phyloP scores from a whole-genome alignment of 225 moss, liverwort and hornwort genomes.

The Climacium dendroides region DNA sequence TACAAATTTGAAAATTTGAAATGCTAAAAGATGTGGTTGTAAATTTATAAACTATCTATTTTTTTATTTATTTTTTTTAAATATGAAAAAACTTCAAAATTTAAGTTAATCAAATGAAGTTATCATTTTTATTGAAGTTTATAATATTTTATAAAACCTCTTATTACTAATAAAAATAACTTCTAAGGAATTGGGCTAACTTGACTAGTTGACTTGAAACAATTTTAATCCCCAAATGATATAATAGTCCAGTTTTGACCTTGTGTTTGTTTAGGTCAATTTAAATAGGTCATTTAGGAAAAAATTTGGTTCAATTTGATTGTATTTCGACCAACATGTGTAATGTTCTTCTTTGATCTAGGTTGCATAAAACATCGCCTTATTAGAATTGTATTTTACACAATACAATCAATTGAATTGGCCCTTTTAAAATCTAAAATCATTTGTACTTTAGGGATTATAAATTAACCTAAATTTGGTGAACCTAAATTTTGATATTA shows the following conservation, averaged over 20 bases:
- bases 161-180: background rate
- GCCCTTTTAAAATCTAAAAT: background rate
- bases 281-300: background rate
- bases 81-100: background rate
- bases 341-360: background rate
- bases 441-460: background rate
- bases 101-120: background rate
- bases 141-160: background rate
- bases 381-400: background rate
- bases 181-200: background rate
- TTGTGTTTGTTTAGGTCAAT: background rate
- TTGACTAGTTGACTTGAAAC: background rate
- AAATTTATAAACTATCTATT: background rate
- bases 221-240: background rate
- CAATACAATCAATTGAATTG: background rate
- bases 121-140: background rate
- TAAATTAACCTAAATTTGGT: background rate
- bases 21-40: background rate
- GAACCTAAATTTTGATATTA: too few species aligned
- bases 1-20: background rate
- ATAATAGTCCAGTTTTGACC: background rate
- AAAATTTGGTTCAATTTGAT: background rate
- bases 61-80: background rate
- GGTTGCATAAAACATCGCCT: too few species aligned
- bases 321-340: accelerated